Percentiles rank a stretch among this genome's conserved stretches.
Evolutionary conservation across 257 asterid genomes (phyloP).

Genomic region (Gentiana macrophylla): DNA sequence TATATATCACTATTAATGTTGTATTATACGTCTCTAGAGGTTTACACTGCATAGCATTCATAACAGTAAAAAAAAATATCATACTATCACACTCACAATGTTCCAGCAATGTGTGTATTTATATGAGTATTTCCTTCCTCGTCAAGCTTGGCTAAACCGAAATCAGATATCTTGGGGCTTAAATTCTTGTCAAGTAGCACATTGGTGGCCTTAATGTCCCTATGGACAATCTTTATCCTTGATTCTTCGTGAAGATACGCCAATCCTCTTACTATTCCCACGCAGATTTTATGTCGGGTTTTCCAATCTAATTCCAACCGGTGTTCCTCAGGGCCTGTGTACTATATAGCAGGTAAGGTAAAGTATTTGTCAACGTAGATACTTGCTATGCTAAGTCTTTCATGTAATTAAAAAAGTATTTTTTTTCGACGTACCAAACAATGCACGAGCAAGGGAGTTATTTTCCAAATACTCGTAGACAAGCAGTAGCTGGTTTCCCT

Average conservation of each 20-base stretch:
- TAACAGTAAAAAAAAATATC: background rate
- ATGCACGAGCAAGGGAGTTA: constrained; percentile 69
- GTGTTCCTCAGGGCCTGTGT: constrained; percentile 38
- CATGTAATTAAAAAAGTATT: background rate
- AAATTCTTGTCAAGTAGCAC: constrained; percentile 54
- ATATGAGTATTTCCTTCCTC: constrained; percentile 57
- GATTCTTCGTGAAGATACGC: constrained; percentile 64
- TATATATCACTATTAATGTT: no score
- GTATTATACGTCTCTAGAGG: no score
- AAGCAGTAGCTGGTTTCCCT: constrained; percentile 55
- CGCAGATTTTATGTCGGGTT: constrained; percentile 35
- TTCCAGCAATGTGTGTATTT: constrained; percentile 63
- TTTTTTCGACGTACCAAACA: constrained; percentile 49
- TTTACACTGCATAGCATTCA: no score
- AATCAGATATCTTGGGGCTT: constrained; percentile 61
- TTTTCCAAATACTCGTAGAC: constrained; percentile 67
- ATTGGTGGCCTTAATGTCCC: constrained; percentile 57
- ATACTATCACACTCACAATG: constrained; percentile 30
- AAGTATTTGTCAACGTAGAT: constrained; percentile 7
- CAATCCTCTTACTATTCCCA: constrained; percentile 53
- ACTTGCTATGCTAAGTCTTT: no score
- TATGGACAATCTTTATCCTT: constrained; percentile 45
- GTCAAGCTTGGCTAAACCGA: constrained; percentile 60
- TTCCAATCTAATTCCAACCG: constrained; percentile 41
- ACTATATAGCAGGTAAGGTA: background rate